Percentiles rank a stretch among this genome's conserved stretches.
phyloP scores from a whole-genome alignment of 176 grass and related monocot genomes.

The Tillandsia fasciculata region DNA sequence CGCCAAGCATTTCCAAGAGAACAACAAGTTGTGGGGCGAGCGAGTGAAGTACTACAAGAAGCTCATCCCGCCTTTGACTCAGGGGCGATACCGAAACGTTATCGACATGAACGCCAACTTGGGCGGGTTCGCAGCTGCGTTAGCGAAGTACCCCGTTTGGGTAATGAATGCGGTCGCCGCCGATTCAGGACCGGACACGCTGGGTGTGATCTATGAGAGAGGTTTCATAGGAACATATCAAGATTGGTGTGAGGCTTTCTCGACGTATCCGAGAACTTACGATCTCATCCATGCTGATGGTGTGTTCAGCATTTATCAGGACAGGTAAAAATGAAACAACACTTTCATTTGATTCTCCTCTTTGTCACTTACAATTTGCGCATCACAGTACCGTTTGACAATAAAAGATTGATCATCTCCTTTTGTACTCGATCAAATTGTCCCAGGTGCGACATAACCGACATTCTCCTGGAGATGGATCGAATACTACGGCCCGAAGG shows the following conservation, averaged over 20 bases:
- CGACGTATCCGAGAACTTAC: conserved; percentile 82
- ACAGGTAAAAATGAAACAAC: conserved; percentile 34
- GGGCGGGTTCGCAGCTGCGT: conserved; percentile 45
- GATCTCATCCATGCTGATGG: conserved; percentile 72
- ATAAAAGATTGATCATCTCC: too few relatives aligned
- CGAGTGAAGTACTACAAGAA: conserved; percentile 56
- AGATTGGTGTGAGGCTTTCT: conserved; percentile 88
- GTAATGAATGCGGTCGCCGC: conserved; percentile 69
- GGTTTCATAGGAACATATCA: conserved; percentile 71
- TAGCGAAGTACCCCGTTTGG: conserved; percentile 62
- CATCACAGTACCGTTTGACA: too few relatives aligned
- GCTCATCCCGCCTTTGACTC: conserved; percentile 48
- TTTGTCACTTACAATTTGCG: neutral
- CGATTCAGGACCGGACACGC: conserved; percentile 26
- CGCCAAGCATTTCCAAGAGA: conserved; percentile 41
- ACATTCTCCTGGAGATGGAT: conserved; percentile 69
- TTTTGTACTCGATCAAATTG: neutral
- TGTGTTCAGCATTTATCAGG: conserved; percentile 49
- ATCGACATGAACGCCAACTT: conserved; percentile 72
- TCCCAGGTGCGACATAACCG: conserved; percentile 57
- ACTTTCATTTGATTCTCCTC: conserved; percentile 1
- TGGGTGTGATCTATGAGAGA: conserved; percentile 66
- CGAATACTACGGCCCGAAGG: conserved; percentile 71
- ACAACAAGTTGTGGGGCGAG: conserved; percentile 59
- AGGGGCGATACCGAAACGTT: conserved; percentile 63